Base-by-base conservation (phyloP, 345 rosid species). In the Barbarea vulgaris region DNA sequence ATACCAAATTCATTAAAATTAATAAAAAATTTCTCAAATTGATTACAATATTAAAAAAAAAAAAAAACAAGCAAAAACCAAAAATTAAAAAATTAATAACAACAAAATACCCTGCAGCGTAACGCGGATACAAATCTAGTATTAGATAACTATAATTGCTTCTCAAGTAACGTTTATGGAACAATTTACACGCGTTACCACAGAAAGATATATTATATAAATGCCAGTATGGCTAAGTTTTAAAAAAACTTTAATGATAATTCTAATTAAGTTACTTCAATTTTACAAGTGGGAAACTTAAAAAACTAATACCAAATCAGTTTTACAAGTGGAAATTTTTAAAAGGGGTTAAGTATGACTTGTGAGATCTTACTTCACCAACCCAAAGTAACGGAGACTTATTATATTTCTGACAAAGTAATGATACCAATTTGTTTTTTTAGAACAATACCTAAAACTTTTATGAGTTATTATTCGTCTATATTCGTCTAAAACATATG, bases 291-390 rank as follows among this genome's bases (percentile, higher is more conserved):
- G 64, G 64, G 64, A 18, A 56, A 18, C 31, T 27, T 21, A 5
- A 18, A 28, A 27, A 63, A 1, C 36, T 4, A n/a, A 39, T 39
- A 33, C n/a, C 24, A 24, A 44, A 39, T 27, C 39, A 64, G 4
- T 25, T 28, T 14, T 27, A 27, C 64, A 27, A 41, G 42, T 56
- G 64, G 64, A 18, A 69, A 27, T 18, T 41, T 15, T 4, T 4
- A 47, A 46, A 64, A 1, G 41, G 52, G 28, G n/a, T 19, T 36
- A 48, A 24, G 59, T 31, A 66, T 67, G 59, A 34, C 34, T 67
- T 28, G 59, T 51, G 71, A 65, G 30, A 65, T 65, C 6, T 65
- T 47, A 6, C 51, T 37, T 24, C 21, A 65, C 57, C 57, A 65
- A 25, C 44, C 41, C 21, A 65, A 30, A 5, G 30, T 22, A 5